A percentile compares a stretch with the other conserved stretches of the same genome.
These are phyloP conservation scores for Leccinum fallax DNA, from an alignment of 1,284 basidiomycete species.

Conservation along the genomic window DNA sequence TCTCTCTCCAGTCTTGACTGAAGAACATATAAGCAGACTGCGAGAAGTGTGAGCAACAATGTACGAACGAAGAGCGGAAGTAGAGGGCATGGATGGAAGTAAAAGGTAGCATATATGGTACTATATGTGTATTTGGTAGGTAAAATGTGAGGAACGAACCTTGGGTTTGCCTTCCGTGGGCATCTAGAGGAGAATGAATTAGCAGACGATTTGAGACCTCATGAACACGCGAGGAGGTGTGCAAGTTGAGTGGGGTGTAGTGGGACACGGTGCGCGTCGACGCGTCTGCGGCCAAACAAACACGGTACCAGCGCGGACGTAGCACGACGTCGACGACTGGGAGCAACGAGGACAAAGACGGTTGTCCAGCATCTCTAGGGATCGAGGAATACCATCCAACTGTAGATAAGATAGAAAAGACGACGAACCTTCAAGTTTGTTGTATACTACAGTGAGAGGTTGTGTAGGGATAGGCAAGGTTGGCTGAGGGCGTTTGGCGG, in stretches of 20 bases:
- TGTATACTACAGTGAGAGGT: slow-evolving; percentile 31
- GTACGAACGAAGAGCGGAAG: slow-evolving; percentile 1
- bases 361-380: slow-evolving; percentile 15
- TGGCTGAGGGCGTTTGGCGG: slow-evolving; percentile 40
- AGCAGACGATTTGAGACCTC: slow-evolving; percentile 39
- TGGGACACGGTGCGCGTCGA: slow-evolving; percentile 34
- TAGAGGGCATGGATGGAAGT: background rate
- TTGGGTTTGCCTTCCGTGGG: slow-evolving; percentile 82
- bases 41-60: slow-evolving; percentile 16
- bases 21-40: slow-evolving; percentile 98
- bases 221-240: slow-evolving; percentile 26
- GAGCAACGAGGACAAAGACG: slow-evolving; percentile 18
- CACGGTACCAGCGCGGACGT: slow-evolving; percentile 19
- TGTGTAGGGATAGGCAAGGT: slow-evolving; percentile 36
- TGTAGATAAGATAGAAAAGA: slow-evolving; percentile 23
- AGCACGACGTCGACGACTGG: slow-evolving; percentile 12
- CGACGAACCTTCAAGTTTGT: slow-evolving; percentile 34
- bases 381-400: slow-evolving; percentile 31
- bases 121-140: slow-evolving; percentile 8
- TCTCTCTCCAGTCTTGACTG: slow-evolving; percentile 92
- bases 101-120: slow-evolving; percentile 25
- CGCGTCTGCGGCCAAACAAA: slow-evolving; percentile 40
- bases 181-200: slow-evolving; percentile 58
- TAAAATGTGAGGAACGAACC: slow-evolving; percentile 41
- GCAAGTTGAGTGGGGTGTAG: slow-evolving; percentile 28